Base-by-base conservation (phyloP, 2,329 filamentous ascomycete species). In the Aspergillus intermedius region DNA sequence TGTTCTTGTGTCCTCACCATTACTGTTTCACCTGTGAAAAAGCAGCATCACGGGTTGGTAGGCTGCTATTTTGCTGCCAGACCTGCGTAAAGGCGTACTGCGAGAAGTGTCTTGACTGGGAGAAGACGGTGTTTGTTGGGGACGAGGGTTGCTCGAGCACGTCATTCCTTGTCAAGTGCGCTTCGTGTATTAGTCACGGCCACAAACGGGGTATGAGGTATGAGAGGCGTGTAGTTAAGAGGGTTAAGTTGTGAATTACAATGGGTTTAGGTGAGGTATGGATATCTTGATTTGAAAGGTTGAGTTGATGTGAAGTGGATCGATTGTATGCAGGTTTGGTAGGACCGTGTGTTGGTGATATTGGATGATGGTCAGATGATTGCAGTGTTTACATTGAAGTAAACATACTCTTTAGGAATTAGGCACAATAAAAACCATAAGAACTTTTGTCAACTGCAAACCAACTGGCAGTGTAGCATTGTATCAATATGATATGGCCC, bases 21-120 rank as follows among this genome's bases (percentile, higher is more conserved):
- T 62, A 72, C 40, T 83, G 80, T 52, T 61, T 56, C 2, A 73
- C 77, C 37, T 83, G 80, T 50, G 63, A 65, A 2, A 77, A 77
- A 55, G 77, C 75, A 48, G 78, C 78, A 0, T 61, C 61, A 0
- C 62, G 71, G 44, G 70, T 65, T 0, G 71, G 71, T 1, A 67
- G 69, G 4, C 67, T 74, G 53, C 49, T 74, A 1, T 71, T 74
- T 59, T 71, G 76, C 19, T 83, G 80, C 56, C 69, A 77, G 7
- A 79, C 72, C 69, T 84, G 80, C 52, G 72, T 76, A 23, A 64
- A 65, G 2, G 78, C 74, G 0, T 82, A 72, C 55, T 84, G 80
- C 55, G 80, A 83, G 48, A 76, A 81, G 41, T 83, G 80, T 55
- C 59, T 83, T 0, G 73, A 81, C 43, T 81, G 76, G 64, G 69